Percentiles rank a stretch among this genome's conserved stretches.
phyloP scores from a whole-genome alignment of 495 filamentous ascomycete species.

The Chaetomium fimeti region DNA sequence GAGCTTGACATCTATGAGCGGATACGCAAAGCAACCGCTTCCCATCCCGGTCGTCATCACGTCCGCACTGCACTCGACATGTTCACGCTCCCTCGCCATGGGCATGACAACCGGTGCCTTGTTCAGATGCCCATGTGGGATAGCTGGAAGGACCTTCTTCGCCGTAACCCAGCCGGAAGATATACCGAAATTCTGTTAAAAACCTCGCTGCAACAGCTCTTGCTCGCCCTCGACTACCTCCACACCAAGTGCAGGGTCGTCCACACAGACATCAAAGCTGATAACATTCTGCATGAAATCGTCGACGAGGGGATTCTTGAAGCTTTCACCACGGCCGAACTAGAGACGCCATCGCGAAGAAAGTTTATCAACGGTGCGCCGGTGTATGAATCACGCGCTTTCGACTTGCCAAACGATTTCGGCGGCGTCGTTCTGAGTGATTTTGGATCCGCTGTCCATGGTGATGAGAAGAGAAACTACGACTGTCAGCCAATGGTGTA shows the following conservation, averaged over 20 bases:
- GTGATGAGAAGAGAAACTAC: slow-evolving; percentile 26
- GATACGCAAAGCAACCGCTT: slow-evolving; percentile 28
- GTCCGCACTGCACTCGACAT: slow-evolving; percentile 44
- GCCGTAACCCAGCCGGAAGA: slow-evolving; percentile 32
- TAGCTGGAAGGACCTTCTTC: slow-evolving; percentile 33
- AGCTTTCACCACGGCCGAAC: slow-evolving; percentile 29
- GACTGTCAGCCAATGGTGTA: slow-evolving; percentile 42
- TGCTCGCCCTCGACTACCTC: slow-evolving; percentile 45
- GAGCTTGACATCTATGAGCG: slow-evolving; percentile 42
- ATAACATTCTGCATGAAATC: slow-evolving; percentile 38
- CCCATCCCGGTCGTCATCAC: slow-evolving; percentile 37
- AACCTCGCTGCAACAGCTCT: slow-evolving; percentile 34
- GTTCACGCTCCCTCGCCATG: slow-evolving; percentile 37
- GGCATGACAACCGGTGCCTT: slow-evolving; percentile 44
- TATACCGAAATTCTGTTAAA: slow-evolving; percentile 34
- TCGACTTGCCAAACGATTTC: slow-evolving; percentile 19
- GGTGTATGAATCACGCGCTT: slow-evolving; percentile 35
- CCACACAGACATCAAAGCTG: slow-evolving; percentile 37
- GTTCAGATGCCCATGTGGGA: slow-evolving; percentile 45
- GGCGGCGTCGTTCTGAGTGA: slow-evolving; percentile 42
- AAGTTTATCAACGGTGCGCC: slow-evolving; percentile 29
- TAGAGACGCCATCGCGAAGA: slow-evolving; percentile 31
- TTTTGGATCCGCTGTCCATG: slow-evolving; percentile 46
- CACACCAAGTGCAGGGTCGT: slow-evolving; percentile 36
- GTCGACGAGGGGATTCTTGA: slow-evolving; percentile 22